phyloP scores from a whole-genome alignment of 371 early-diverging fungal genomes.

The Parasitella parasitica region DNA sequence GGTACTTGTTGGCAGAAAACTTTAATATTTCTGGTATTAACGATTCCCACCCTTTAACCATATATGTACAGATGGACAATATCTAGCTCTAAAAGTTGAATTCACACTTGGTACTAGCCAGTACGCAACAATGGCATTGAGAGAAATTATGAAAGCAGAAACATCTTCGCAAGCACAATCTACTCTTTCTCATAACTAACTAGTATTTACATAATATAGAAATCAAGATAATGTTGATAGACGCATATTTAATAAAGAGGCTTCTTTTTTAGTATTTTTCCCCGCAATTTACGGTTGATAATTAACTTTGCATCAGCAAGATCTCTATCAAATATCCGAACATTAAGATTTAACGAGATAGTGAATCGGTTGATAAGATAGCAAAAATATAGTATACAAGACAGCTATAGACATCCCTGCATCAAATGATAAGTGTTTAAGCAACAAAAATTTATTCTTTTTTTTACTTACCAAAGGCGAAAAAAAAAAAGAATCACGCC shows the following conservation, averaged over 20 bases:
- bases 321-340: not conserved
- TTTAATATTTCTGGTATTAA: not conserved
- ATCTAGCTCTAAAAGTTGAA: slow-evolving; percentile 71
- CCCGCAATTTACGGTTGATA: not conserved
- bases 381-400: not conserved
- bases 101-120: slow-evolving; percentile 81
- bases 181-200: slow-evolving; percentile 23
- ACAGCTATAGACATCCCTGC: not conserved
- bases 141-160: slow-evolving; percentile 86
- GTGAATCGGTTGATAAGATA: not conserved
- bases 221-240: no score
- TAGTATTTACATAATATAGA: no score
- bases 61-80: slow-evolving; percentile 54
- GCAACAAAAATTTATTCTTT: not conserved
- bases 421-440: not conserved
- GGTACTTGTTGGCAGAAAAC: slow-evolving; percentile 13
- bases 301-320: not conserved
- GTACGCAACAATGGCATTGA: slow-evolving; percentile 97
- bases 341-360: not conserved
- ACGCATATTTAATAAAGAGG: not conserved
- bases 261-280: not conserved
- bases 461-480: not conserved
- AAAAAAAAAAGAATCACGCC: slow-evolving; percentile 7
- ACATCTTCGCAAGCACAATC: slow-evolving; percentile 58
- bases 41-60: not conserved